Conservation (phyloP, 441 rosid species). For the Hura crepitans region DNA sequence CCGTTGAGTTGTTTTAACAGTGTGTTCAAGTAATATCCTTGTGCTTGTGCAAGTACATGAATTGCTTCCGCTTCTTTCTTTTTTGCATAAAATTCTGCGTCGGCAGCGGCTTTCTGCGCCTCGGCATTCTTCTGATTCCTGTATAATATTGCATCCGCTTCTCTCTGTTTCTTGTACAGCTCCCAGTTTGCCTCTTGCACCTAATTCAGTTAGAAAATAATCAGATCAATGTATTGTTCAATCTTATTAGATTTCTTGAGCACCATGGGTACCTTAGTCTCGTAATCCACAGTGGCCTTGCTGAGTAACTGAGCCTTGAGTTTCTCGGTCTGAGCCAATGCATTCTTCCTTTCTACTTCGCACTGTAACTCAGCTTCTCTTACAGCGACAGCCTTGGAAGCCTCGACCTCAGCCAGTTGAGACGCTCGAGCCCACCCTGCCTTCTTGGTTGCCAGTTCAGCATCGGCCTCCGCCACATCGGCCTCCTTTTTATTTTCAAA, state of each 20-base stretch:
- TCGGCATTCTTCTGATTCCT: slow-evolving; percentile 21
- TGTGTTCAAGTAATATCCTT: slow-evolving; percentile 26
- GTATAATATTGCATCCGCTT: slow-evolving; percentile 30
- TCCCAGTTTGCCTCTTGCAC: slow-evolving; percentile 35
- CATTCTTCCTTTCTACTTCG: slow-evolving; percentile 60
- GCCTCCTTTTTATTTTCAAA: slow-evolving; percentile 60
- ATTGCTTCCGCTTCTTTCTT: slow-evolving; percentile 30
- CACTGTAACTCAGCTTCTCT: slow-evolving; percentile 57
- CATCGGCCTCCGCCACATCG: slow-evolving; percentile 54
- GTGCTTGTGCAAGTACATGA: slow-evolving; percentile 23
- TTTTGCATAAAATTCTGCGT: slow-evolving; percentile 23
- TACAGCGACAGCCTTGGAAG: slow-evolving; percentile 49
- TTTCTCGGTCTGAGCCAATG: slow-evolving; percentile 52
- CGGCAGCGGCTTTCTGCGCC: slow-evolving; percentile 10
- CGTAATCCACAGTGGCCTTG: slow-evolving; percentile 66
- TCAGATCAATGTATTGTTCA: too few species aligned
- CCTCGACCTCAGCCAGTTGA: slow-evolving; percentile 61
- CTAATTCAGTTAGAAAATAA: too few species aligned
- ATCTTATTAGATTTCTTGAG: too few species aligned
- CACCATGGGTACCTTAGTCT: slow-evolving; percentile 64
- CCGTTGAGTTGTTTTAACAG: slow-evolving; percentile 25
- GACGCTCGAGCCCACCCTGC: slow-evolving; percentile 52
- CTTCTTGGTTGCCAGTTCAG: slow-evolving; percentile 55
- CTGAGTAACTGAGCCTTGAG: slow-evolving; percentile 60
- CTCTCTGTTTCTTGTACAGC: slow-evolving; percentile 26